Evolutionary conservation across 495 filamentous ascomycete species (phyloP), one percentile per base, ranked within the genome.

Genomic region (Aspergillus mulundensis): DNA sequence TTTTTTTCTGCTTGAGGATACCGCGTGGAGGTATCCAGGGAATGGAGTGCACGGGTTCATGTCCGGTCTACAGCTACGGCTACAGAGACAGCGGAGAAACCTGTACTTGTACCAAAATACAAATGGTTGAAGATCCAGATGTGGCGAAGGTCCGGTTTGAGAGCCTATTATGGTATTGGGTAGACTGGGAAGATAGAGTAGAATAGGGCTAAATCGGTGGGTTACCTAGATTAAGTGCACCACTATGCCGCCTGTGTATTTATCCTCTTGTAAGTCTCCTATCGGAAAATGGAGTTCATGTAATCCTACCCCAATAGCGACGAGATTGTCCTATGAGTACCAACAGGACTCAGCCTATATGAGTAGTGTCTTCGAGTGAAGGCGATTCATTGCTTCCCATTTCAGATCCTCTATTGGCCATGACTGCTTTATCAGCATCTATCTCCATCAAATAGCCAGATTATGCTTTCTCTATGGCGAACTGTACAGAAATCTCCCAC

Each of bases 401-500:
- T n/a, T n/a, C n/a, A n/a, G n/a, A n/a, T n/a, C n/a, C n/a, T n/a
- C n/a, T n/a, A n/a, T 28, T 8, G 25, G 8, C 25, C 8, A 28
- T 28, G 8, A 8, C 25, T 8, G 25, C 25, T 28, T 3, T 8
- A 28, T 14, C 32, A 10, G 3, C 12, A 36, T 36, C 12, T 10
- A 36, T 36, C 12, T 36, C 32, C 25, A 28, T 4, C 25, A 28
- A 20, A 39, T 8, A 7, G 53, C 19, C n/a, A 46, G 23, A 32
- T 68, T 53, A 76, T 44, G 61, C 23, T 25, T 59, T 64, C 53
- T 79, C 73, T 43, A 72, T 63, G 23, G 72, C 67, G 46, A 82
- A 72, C 54, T 82, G 78, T 38, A 78, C 58, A 47, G 78, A 76
- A 1, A 97, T 90, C 73, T 98, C 94, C 94, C 94, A 98, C 64